phyloP scores from a whole-genome alignment of 1,284 basidiomycete genomes.

The Rhodotorula glutinis region DNA sequence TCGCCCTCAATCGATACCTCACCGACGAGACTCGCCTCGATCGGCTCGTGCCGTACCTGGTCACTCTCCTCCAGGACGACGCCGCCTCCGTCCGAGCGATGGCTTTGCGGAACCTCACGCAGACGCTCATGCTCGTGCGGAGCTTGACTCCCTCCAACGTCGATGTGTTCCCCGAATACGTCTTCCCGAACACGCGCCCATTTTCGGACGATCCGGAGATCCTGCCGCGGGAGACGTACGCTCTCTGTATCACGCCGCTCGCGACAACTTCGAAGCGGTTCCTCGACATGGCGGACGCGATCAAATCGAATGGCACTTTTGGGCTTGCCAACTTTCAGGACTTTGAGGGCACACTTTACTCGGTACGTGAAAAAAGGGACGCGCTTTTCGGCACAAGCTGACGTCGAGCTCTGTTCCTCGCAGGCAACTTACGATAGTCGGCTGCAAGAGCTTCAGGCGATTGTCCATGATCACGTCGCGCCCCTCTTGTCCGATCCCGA shows the following conservation, averaged over 20 bases:
- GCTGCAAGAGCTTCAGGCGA: constrained; percentile 76
- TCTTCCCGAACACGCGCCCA: constrained; percentile 83
- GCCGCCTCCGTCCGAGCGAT: constrained; percentile 73
- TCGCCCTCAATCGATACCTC: constrained; percentile 75
- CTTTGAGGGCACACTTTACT: constrained; percentile 56
- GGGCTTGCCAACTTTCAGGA: constrained; percentile 67
- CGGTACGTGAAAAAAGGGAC: not conserved
- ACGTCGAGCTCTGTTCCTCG: too few species aligned
- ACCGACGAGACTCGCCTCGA: constrained; percentile 95
- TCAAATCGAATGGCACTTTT: constrained; percentile 74
- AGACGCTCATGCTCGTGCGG: constrained; percentile 76
- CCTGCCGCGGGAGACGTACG: constrained; percentile 84
- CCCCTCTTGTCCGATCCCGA: constrained; percentile 60
- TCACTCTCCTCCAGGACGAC: constrained; percentile 83
- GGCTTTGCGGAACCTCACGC: constrained; percentile 74
- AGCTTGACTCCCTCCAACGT: constrained; percentile 85
- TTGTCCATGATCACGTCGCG: constrained; percentile 83
- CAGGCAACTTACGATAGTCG: constrained; percentile 77
- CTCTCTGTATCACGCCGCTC: constrained; percentile 77
- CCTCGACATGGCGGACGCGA: constrained; percentile 85
- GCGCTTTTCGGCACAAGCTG: too few species aligned
- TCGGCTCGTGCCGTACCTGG: constrained; percentile 84
- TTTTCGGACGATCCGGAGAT: constrained; percentile 78
- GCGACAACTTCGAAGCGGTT: constrained; percentile 80
- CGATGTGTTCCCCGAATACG: constrained; percentile 84